Conservation (phyloP, 2,329 filamentous ascomycete species). For the Salinomyces thailandicus region DNA sequence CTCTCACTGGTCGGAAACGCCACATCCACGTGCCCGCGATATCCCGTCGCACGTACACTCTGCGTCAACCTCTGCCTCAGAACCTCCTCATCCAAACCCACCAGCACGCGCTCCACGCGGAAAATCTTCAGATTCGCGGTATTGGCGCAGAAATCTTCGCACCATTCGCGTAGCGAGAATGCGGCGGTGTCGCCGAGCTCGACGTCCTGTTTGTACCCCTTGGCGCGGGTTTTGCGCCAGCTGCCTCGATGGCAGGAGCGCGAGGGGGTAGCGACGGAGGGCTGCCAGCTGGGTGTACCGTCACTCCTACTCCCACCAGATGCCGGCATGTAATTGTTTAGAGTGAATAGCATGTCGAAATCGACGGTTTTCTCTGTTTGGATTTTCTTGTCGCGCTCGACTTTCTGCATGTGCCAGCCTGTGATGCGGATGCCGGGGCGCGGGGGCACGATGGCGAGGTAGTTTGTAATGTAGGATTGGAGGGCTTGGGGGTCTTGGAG, state of each 20-base stretch:
- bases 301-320: slow-evolving; percentile 1
- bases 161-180: slow-evolving; percentile 50
- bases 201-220: slow-evolving; percentile 35
- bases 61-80: slow-evolving; percentile 44
- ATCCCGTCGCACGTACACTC: slow-evolving; percentile 56
- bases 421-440: slow-evolving; percentile 15
- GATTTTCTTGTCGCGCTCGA: slow-evolving; percentile 18
- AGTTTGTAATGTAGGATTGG: slow-evolving; percentile 16
- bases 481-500: slow-evolving; percentile 15
- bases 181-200: slow-evolving; percentile 32
- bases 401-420: slow-evolving; percentile 19
- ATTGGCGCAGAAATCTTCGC: slow-evolving; percentile 54
- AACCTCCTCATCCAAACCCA: slow-evolving; percentile 49
- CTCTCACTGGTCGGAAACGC: slow-evolving; percentile 49
- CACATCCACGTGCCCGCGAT: slow-evolving; percentile 51
- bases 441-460: slow-evolving; percentile 15
- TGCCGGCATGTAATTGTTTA: slow-evolving; percentile 12
- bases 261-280: slow-evolving; percentile 43
- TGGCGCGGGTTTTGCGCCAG: slow-evolving; percentile 43
- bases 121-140: slow-evolving; percentile 46
- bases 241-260: slow-evolving; percentile 57
- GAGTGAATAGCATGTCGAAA: slow-evolving; percentile 17
- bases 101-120: slow-evolving; percentile 35
- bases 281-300: slow-evolving; percentile 16
- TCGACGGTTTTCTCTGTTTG: slow-evolving; percentile 18